Evolutionary conservation across 331 rosid genomes (phyloP), one percentile per base, ranked within the genome.

Genomic region (Arachis monticola): DNA sequence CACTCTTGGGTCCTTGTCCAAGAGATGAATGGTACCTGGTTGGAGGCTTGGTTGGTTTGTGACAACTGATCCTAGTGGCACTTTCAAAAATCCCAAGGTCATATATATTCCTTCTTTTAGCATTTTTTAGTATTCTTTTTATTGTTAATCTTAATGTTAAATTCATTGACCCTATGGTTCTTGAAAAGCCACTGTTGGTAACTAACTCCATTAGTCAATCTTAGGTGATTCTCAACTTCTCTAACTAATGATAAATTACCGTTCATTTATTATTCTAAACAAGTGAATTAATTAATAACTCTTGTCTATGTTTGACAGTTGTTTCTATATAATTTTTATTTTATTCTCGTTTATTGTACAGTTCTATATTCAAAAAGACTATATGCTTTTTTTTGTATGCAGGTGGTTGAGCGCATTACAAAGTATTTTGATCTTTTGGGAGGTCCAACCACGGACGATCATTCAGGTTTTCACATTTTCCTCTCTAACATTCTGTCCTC

Each of bases 1-100:
- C 52, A 95, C 99, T 63, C 97, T 95, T 65, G 97, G 99, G 17
- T 95, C 97, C 64, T 76, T 95, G 31, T 92, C 99, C 30, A 95
- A 95, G 91, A 87, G 99, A 88, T 92, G 99, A 97, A 87, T 95
- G 40, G 91, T 92, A 12, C 97, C 99, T 0, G 99, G 97, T 56
- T 92, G 99, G 99, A 85, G 99, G 68, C 93, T 95, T 58, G 99
- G 99, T 70, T 95, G 97, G 99, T 86, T 95, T 69, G 99, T 90
- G 61, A 92, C 91, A 58, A 87, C 66, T 70, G 99, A 95, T 82
- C 97, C 97, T 2, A 69, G 75, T 75, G 96, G 96, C 79, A 83
- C 66, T 70, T 95, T 85, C 68, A 79, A 84, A 76, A 71, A 84
- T 40, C 99, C 93, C 62, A 95, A 92, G 96, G 99, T 95, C 53